Evolutionary conservation across 805 yeast genomes (phyloP).

Genomic region (Schwanniomyces pseudopolymorphus): DNA sequence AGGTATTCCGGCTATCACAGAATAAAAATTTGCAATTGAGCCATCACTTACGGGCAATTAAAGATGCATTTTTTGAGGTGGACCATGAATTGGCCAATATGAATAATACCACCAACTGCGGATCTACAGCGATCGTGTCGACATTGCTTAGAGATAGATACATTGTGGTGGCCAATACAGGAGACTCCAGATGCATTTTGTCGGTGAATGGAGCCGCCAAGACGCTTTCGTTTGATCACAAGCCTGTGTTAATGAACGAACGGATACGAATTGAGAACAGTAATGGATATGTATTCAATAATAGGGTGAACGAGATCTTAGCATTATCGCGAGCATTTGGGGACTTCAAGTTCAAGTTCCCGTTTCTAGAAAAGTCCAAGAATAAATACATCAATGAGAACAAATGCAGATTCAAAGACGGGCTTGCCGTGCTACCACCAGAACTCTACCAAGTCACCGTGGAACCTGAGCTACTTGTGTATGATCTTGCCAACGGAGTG

Average conservation of each 20-base stretch:
- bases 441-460: constrained; percentile 43
- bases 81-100: constrained; percentile 27
- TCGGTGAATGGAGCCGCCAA: constrained; percentile 59
- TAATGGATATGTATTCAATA: constrained; percentile 35
- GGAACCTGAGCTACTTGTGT: constrained; percentile 42
- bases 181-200: constrained; percentile 71
- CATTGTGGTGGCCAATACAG: constrained; percentile 66
- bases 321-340: constrained; percentile 48
- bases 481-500: constrained; percentile 24
- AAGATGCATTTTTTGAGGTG: constrained; percentile 35
- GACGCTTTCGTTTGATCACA: constrained; percentile 45
- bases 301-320: constrained; percentile 43
- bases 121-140: constrained; percentile 41
- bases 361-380: constrained; percentile 28
- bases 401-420: constrained; percentile 19
- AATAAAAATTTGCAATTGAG: constrained; percentile 8
- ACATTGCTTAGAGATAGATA: constrained; percentile 28
- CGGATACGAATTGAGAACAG: constrained; percentile 42
- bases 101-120: constrained; percentile 35
- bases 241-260: constrained; percentile 44
- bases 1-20: constrained; percentile 29
- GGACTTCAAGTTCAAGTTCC: constrained; percentile 42
- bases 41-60: constrained; percentile 20
- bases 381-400: constrained; percentile 31
- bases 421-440: constrained; percentile 38